Base-by-base conservation (phyloP, 2,329 filamentous ascomycete species). In the Colletotrichum chlorophyti region DNA sequence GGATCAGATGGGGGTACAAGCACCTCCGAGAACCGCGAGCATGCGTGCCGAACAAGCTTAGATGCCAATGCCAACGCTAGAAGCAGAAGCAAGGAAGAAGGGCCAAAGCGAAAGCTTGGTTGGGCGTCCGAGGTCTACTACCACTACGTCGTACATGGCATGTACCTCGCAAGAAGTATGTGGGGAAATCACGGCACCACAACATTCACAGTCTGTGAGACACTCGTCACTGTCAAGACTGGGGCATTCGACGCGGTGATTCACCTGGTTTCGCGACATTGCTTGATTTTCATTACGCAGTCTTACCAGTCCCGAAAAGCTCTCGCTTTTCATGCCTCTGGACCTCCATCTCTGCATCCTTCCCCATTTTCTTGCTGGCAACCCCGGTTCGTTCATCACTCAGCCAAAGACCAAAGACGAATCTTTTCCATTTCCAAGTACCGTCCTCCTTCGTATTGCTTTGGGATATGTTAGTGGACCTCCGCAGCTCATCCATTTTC, bases 21-120 rank as follows among this genome's bases (percentile, higher is more conserved):
- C 24, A 40, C n/a, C 14, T 38, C 49, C 31, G 29, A 38, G 24
- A 19, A 40, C n/a, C 14, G 32, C 14, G 43, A 55, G 37, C 55
- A 55, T 32, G 51, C 32, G 49, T 32, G 51, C 32, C 7, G 31
- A 55, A 49, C 43, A 59, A 49, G 51, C 55, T 45, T 45, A 40
- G 43, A 24, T 55, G 43, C 32, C 49, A 47, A 49, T 55, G 43
- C 43, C 38, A 24, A 31, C 43, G 51, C 55, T 40, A 59, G 55
- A 59, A 59, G 38, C 51, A 55, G 43, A 59, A 55, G 43, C 55
- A 59, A 55, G 51, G 43, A 55, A 49, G 31, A 53, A 12, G 42
- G n/a, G 35, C 35, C 41, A 45, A 45, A 49, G 51, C 31, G n/a
- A n/a, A n/a, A n/a, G n/a, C n/a, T n/a, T n/a, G n/a, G n/a, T n/a